Conservation (phyloP, 129 eudicot species). For the Smallanthus sonchifolius region DNA sequence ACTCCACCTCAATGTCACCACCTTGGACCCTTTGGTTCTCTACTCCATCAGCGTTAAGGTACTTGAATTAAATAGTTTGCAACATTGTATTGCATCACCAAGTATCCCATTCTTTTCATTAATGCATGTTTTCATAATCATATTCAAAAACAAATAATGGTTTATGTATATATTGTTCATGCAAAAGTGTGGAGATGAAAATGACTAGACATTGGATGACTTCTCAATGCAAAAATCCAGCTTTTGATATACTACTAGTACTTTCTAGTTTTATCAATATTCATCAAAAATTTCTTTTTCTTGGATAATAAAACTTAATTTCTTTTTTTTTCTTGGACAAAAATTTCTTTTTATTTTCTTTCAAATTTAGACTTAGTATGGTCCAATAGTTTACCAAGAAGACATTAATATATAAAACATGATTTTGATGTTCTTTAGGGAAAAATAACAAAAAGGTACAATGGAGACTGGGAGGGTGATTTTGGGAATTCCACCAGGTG, state of each 20-base stretch:
- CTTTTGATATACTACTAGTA: constrained; percentile 39
- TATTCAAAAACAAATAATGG: neutral
- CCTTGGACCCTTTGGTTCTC: constrained; percentile 78
- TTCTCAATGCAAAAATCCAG: constrained; percentile 48
- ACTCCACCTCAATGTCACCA: constrained; percentile 92
- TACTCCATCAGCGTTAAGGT: constrained; percentile 97
- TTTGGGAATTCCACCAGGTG: constrained; percentile 29
- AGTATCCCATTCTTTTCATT: neutral
- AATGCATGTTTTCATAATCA: neutral
- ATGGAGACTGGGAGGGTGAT: constrained; percentile 13
- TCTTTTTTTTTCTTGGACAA: constrained; percentile 3
- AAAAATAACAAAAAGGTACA: neutral
- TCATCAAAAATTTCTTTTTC: constrained; percentile 29
- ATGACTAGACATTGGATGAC: constrained; percentile 57
- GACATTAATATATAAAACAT: neutral
- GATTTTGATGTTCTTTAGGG: neutral
- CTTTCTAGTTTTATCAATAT: constrained; percentile 33
- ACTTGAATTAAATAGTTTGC: neutral
- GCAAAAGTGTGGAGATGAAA: constrained; percentile 43
- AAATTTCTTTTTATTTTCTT: neutral
- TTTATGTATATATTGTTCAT: constrained; percentile 18
- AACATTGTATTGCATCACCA: neutral
- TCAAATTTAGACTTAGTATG: neutral
- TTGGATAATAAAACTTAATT: constrained; percentile 16
- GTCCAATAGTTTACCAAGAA: neutral